A percentile compares a stretch with the other conserved stretches of the same genome.
Conservation (phyloP, 108 stramenopile genomes). For the Ochromonas danica region DNA sequence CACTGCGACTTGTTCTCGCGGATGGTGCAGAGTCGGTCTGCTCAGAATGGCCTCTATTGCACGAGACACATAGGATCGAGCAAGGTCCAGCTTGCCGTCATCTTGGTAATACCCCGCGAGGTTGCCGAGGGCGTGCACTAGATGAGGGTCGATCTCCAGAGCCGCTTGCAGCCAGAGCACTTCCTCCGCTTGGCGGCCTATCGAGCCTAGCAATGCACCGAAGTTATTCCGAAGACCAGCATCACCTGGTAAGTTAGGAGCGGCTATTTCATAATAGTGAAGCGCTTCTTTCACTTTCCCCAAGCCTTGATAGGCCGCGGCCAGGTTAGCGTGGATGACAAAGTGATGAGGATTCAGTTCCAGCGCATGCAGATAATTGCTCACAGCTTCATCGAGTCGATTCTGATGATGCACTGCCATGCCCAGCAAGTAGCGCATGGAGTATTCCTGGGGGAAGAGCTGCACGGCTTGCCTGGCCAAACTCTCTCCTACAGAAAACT, state of each 20-base stretch:
- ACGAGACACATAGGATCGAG: neutral
- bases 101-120: conserved; percentile 43
- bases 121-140: conserved; percentile 38
- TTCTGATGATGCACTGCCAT: neutral
- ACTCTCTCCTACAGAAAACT: neutral
- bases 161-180: conserved; percentile 33
- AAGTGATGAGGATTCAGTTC: neutral
- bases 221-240: conserved; percentile 49
- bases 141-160: conserved; percentile 45
- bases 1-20: no score
- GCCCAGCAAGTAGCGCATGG: neutral
- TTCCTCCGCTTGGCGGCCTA: conserved; percentile 34
- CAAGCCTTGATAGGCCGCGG: conserved; percentile 23
- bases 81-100: neutral
- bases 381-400: neutral
- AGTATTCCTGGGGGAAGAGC: neutral
- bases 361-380: neutral
- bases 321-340: neutral
- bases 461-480: neutral
- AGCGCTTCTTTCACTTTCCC: neutral
- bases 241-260: neutral
- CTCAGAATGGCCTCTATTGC: no score
- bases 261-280: neutral
- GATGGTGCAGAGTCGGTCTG: no score
- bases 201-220: conserved; percentile 43